A percentile compares a stretch with the other conserved stretches of the same genome.
phyloP scores from a whole-genome alignment of 257 asterid species.

The Plectranthus barbatus region DNA sequence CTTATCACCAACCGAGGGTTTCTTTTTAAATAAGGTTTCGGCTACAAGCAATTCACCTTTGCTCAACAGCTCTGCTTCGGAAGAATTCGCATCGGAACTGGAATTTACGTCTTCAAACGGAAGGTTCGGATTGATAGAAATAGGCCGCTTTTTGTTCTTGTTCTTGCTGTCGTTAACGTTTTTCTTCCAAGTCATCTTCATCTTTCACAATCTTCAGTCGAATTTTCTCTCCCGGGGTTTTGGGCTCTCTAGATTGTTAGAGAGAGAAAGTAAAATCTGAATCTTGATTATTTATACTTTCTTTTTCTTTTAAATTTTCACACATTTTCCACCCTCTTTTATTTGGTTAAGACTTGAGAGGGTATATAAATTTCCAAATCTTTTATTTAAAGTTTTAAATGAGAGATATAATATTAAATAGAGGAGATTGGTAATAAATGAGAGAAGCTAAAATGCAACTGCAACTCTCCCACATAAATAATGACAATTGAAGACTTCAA shows the following conservation, averaged over 20 bases:
- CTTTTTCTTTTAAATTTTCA: too few species aligned
- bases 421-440: too few species aligned
- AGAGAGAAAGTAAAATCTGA: not conserved
- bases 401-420: too few species aligned
- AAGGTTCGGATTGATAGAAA: conserved; percentile 38
- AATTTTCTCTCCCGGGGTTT: not conserved
- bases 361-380: too few species aligned
- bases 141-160: conserved; percentile 41
- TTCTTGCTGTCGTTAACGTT: conserved; percentile 30
- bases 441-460: too few species aligned
- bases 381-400: too few species aligned
- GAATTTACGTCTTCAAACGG: conserved; percentile 48
- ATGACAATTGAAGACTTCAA: too few species aligned
- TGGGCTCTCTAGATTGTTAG: not conserved
- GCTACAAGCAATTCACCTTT: conserved; percentile 1
- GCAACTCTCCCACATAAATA: too few species aligned
- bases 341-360: too few species aligned
- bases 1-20: conserved; percentile 11
- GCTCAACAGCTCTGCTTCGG: conserved; percentile 8
- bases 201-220: conserved; percentile 8
- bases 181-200: conserved; percentile 92
- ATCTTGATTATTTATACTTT: too few species aligned
- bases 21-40: conserved; percentile 8
- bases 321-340: too few species aligned
- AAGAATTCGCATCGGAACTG: conserved; percentile 5